Evolutionary conservation across 202 grass and related monocot species (phyloP).

Genomic region (Eragrostis tef): DNA sequence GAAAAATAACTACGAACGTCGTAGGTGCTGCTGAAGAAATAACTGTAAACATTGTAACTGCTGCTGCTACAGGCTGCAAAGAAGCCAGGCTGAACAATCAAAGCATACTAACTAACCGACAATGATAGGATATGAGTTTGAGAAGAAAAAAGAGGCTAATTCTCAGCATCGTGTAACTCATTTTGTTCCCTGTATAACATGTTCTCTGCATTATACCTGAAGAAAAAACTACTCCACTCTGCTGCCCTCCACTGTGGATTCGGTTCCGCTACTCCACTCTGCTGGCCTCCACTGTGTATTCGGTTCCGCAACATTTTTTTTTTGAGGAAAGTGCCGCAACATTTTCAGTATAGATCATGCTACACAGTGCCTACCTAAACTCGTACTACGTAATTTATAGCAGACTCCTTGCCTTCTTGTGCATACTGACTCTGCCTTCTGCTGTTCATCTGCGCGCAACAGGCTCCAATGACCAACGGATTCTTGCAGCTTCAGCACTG

Average conservation of each 20-base stretch:
- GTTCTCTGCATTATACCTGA: not conserved
- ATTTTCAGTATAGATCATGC: not conserved
- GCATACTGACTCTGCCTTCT: not conserved
- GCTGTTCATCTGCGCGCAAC: not conserved
- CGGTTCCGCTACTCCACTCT: not conserved
- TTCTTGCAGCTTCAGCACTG: not conserved
- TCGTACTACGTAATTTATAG: not conserved
- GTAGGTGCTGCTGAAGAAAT: no score
- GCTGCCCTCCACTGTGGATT: not conserved
- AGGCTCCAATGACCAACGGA: not conserved
- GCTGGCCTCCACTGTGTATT: not conserved
- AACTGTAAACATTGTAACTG: no score
- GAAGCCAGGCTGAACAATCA: no score
- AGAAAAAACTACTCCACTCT: not conserved
- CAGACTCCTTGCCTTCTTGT: conserved; percentile 2
- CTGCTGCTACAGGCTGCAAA: no score
- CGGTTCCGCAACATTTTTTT: no score
- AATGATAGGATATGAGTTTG: no score
- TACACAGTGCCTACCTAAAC: conserved; percentile 5
- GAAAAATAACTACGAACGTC: no score
- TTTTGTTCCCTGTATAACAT: not conserved
- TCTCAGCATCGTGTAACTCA: not conserved
- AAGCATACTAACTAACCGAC: no score
- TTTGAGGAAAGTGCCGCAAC: not conserved
- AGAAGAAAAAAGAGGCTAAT: not conserved